Conservation (phyloP, 305 asterid species). For the Fraxinus latifolia region DNA sequence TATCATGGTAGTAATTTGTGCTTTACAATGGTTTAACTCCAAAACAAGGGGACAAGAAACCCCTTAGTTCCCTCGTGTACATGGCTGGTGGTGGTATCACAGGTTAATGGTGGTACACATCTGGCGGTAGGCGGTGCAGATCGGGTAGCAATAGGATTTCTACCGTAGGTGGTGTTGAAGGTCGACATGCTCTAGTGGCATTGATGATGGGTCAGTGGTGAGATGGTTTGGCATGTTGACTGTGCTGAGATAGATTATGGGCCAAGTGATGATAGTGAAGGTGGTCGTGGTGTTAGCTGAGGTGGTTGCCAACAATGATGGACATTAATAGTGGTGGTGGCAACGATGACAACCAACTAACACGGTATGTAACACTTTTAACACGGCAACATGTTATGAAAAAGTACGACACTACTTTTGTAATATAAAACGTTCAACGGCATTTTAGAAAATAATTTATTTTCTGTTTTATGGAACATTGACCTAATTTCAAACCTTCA, state of each 20-base stretch:
- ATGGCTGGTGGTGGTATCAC: neutral
- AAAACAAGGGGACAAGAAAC: neutral
- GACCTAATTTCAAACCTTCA: neutral
- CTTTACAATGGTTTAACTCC: neutral
- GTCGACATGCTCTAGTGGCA: neutral
- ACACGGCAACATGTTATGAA: neutral
- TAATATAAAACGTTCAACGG: neutral
- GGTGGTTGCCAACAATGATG: neutral
- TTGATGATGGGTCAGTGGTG: neutral
- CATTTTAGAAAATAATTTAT: neutral
- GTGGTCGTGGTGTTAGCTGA: neutral
- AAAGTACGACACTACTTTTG: neutral
- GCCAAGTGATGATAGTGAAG: neutral
- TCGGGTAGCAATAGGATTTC: neutral
- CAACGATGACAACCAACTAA: neutral
- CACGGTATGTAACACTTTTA: neutral
- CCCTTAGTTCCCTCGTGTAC: neutral
- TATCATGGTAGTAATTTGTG: neutral
- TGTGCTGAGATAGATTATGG: neutral
- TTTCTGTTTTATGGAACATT: neutral
- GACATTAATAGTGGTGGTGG: neutral
- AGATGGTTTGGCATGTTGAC: neutral
- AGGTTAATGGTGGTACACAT: neutral
- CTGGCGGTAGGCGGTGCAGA: neutral
- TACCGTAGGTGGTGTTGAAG: neutral